Evolutionary conservation across 768 basidiomycete genomes (phyloP).

Genomic region (Phlebiopsis gigantea): DNA sequence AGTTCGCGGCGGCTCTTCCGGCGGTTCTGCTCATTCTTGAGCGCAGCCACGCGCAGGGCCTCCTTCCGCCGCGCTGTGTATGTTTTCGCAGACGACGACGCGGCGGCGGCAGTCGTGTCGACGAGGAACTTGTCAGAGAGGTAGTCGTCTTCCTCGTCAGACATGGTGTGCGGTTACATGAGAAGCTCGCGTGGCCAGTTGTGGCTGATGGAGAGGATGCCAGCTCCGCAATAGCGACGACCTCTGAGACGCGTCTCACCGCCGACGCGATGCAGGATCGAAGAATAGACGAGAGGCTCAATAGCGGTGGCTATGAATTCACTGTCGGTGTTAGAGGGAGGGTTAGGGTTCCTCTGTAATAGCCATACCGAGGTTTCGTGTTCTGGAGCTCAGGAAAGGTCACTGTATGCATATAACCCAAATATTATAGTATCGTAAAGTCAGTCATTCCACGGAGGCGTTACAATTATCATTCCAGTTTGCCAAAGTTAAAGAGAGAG

Average conservation of each 20-base stretch:
- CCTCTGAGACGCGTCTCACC: not conserved
- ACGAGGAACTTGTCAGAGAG: constrained; percentile 81
- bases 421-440: not conserved
- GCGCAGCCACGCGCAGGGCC: constrained; percentile 46
- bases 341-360: not conserved
- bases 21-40: constrained; percentile 65
- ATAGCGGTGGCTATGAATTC: not conserved
- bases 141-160: constrained; percentile 79
- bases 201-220: not conserved
- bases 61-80: constrained; percentile 71
- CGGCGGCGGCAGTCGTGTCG: constrained; percentile 28
- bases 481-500: constrained; percentile 10
- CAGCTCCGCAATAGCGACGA: not conserved
- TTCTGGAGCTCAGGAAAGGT: not conserved
- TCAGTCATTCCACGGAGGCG: not conserved
- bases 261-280: not conserved
- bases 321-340: not conserved
- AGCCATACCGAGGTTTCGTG: not conserved
- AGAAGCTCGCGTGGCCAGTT: not conserved
- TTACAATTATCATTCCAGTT: constrained; percentile 9
- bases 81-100: constrained; percentile 44
- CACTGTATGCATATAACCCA: not conserved
- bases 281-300: not conserved
- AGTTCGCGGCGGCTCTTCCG: constrained; percentile 61
- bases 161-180: constrained; percentile 37